These are phyloP conservation scores for Bruguiera sexangula DNA, from an alignment of 345 rosid genomes.

Conservation along the genomic window DNA sequence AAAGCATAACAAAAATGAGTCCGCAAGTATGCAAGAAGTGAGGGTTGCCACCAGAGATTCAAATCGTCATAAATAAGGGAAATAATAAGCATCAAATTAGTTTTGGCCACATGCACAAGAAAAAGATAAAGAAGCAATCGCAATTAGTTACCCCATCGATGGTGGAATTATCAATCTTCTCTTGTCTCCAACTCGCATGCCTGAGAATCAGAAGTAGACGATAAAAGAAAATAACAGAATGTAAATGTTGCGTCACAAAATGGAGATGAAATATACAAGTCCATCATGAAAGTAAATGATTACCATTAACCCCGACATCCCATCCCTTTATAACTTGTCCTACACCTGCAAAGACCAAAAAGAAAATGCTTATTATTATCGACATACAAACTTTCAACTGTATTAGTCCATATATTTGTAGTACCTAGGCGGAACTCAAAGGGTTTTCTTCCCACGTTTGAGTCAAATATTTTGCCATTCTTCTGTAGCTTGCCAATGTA, in stretches of 20 bases:
- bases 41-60: background rate
- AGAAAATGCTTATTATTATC: conserved; percentile 1
- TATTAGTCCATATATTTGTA: conserved; percentile 4
- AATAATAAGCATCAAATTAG: too few species aligned
- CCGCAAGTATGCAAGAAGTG: background rate
- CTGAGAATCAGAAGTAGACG: conserved; percentile 27
- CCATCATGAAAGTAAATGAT: conserved; percentile 8
- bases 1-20: background rate
- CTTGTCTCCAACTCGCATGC: conserved; percentile 84
- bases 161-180: conserved; percentile 80
- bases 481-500: conserved; percentile 91
- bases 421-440: conserved; percentile 86
- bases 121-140: background rate
- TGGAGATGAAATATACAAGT: background rate
- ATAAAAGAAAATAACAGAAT: background rate
- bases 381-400: conserved; percentile 6
- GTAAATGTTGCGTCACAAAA: background rate
- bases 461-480: conserved; percentile 82
- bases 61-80: background rate
- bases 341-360: conserved; percentile 47
- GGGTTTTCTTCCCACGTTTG: conserved; percentile 72
- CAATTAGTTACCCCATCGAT: conserved; percentile 57
- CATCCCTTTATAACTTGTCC: conserved; percentile 96
- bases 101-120: too few species aligned
- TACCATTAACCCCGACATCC: conserved; percentile 96